These are phyloP conservation scores for Podospora tetraspora DNA, from an alignment of 495 filamentous ascomycete genomes.

Conservation along the genomic window DNA sequence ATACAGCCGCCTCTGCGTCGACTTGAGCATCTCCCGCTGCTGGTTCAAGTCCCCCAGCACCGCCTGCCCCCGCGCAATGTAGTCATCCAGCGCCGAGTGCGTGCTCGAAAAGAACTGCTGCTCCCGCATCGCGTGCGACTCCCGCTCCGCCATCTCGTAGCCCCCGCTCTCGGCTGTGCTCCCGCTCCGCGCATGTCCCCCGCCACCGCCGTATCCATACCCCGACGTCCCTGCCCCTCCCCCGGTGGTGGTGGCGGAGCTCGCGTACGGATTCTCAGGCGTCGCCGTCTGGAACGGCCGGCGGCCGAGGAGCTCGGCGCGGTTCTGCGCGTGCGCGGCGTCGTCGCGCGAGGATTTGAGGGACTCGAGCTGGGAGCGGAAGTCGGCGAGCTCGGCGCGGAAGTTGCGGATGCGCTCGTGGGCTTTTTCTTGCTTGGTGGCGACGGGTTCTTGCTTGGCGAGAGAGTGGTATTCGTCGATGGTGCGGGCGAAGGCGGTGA, in stretches of 20 bases:
- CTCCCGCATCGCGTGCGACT: slow-evolving; percentile 82
- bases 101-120: slow-evolving; percentile 78
- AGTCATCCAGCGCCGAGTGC: slow-evolving; percentile 82
- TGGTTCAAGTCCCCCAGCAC: slow-evolving; percentile 84
- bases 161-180: slow-evolving; percentile 26
- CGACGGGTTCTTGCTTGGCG: slow-evolving; percentile 79
- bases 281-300: slow-evolving; percentile 80
- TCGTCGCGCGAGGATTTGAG: slow-evolving; percentile 74
- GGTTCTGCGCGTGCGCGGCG: slow-evolving; percentile 62
- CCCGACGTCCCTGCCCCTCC: slow-evolving; percentile 13
- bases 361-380: slow-evolving; percentile 66
- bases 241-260: slow-evolving; percentile 35
- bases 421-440: slow-evolving; percentile 85
- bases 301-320: slow-evolving; percentile 83
- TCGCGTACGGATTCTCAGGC: slow-evolving; percentile 91
- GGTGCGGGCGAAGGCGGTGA: slow-evolving; percentile 84
- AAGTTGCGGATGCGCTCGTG: slow-evolving; percentile 81
- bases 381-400: slow-evolving; percentile 72
- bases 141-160: slow-evolving; percentile 54
- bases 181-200: slow-evolving; percentile 27
- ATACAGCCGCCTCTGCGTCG: slow-evolving; percentile 84
- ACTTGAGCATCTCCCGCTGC: slow-evolving; percentile 91
- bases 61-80: slow-evolving; percentile 81
- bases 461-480: slow-evolving; percentile 87
- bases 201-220: slow-evolving; percentile 23